Percentiles rank a stretch among this genome's conserved stretches.
These are phyloP conservation scores for Boletus sp. DNA, from an alignment of 1,284 basidiomycete genomes.

Conservation along the genomic window DNA sequence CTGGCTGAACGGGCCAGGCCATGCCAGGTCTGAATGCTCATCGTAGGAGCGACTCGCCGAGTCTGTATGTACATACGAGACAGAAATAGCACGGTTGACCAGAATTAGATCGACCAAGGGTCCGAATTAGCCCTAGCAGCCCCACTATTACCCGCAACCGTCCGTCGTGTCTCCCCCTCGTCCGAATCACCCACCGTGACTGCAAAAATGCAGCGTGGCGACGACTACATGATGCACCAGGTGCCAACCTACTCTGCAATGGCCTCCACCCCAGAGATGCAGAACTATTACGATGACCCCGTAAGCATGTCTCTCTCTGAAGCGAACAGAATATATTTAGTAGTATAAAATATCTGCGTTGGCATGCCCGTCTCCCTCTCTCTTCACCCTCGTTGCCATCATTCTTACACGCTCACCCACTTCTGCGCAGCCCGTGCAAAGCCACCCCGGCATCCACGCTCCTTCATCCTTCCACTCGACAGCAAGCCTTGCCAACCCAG, in stretches of 20 bases:
- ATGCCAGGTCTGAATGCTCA: too few relatives aligned
- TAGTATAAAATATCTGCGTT: slow-evolving; percentile 6
- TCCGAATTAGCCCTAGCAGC: too few relatives aligned
- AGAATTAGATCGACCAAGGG: too few relatives aligned
- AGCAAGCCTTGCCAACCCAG: slow-evolving; percentile 19
- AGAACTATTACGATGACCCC: slow-evolving; percentile 32
- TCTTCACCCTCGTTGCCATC: neutral
- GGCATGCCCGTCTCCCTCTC: neutral
- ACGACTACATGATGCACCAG: slow-evolving; percentile 30
- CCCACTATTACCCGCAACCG: too few relatives aligned
- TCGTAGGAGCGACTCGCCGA: too few relatives aligned
- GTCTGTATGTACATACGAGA: too few relatives aligned
- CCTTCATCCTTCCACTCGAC: slow-evolving; percentile 26
- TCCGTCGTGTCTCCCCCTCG: neutral
- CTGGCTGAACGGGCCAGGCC: too few relatives aligned
- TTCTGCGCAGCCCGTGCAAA: slow-evolving; percentile 22
- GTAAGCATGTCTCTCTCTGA: slow-evolving; percentile 16
- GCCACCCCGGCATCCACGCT: slow-evolving; percentile 30
- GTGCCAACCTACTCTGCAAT: slow-evolving; percentile 27
- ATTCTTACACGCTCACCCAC: slow-evolving; percentile 4
- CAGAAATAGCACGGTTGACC: neutral
- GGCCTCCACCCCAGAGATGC: slow-evolving; percentile 27
- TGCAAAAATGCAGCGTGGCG: slow-evolving; percentile 23
- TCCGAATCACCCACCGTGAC: neutral
- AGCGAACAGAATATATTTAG: slow-evolving; percentile 12